Evolutionary conservation across 2,329 filamentous ascomycete species (phyloP), one percentile per base, ranked within the genome.

Genomic region (Nemania sp.): DNA sequence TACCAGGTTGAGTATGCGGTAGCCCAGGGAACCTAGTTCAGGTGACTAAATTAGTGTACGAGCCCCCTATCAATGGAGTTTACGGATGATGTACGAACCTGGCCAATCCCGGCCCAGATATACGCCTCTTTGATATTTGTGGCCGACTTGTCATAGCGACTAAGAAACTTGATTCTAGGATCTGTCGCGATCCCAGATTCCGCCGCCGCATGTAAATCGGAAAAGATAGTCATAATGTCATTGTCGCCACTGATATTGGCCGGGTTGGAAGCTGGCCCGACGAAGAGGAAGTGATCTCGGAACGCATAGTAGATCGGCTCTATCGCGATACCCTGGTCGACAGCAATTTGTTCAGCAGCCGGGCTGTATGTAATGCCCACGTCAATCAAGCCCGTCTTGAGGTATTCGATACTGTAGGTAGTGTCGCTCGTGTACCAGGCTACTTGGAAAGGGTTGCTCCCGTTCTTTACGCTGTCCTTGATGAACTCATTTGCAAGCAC

Each of bases 291-390:
- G 45, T 63, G 61, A 24, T 57, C 61, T 5, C 61, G 52, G 41
- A 63, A 63, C n/a, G n/a, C 53, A 20, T 63, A 63, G 41, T 63
- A 63, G 52, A 56, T n/a, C 0, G 52, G 41, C 22, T 57, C 45
- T 27, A 15, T 51, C 6, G 52, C 53, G 15, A 63, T 57, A 24
- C 52, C 61, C 29, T 63, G 38, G 18, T 57, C 29, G 27, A 63
- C 53, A 7, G 61, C 61, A n/a, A 63, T 63, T 8, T 38, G 24
- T 52, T 63, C 61, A 27, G 61, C 61, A 3, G 52, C 41, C 26
- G 61, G 61, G 45, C 61, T 63, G 20, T 63, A 63, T 13, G 61
- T 63, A 43, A 63, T 63, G 41, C 61, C 52, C 18, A 63, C 52
- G 29, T 62, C 59, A n/a, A 54, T 24, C 49, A 62, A 35, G n/a